Evolutionary conservation across 441 rosid genomes (phyloP), one percentile per base, ranked within the genome.

Genomic region (Croton setiger): DNA sequence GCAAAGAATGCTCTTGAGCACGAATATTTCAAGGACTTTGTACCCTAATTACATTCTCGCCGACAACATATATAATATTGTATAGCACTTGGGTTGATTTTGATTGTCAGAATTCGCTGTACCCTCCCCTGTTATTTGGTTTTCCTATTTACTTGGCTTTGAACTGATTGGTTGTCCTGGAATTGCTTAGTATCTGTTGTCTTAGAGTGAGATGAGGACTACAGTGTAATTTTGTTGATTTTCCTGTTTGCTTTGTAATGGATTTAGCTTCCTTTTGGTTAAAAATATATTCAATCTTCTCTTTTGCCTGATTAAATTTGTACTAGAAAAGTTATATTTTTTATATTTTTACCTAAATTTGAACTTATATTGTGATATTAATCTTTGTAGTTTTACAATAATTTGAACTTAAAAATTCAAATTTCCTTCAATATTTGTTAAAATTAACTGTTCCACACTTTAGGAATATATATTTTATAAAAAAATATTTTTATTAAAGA

Each of bases 1-100:
- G 98, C 98, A 57, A 82, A 92, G 84, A 85, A 69, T 33, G 98
- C 97, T 31, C 80, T 93, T 41, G 96, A 93, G 85, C 98, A 93
- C 73, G 96, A 82, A 23, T 93, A 93, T 86, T 93, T 93, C 88
- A 86, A 80, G 86, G 98, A 93, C 73, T 86, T 77, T 76, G 86
- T 89, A 71, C 96, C 97, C 39, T 89, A 78, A 74, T 71, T 63
- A 67, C 71, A 15, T 8, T 43, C 27, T 54, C 63, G 3, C 43
- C 48, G 64, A 64, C 59, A 72, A 58, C 60, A 80, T 74, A 59
- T 68, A 68, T 76, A 66, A 71, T 43, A 14, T 53, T 68, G 64
- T 81, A 73, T 63, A 74, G 77, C 68, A 52, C 68, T 52, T 58
- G 5, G 61, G 41, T 74, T 64, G 77, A 76, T 73, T 75, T 69